These are phyloP conservation scores for Stephania cephalantha DNA, from an alignment of 164 flowering plant genomes.

Conservation along the genomic window DNA sequence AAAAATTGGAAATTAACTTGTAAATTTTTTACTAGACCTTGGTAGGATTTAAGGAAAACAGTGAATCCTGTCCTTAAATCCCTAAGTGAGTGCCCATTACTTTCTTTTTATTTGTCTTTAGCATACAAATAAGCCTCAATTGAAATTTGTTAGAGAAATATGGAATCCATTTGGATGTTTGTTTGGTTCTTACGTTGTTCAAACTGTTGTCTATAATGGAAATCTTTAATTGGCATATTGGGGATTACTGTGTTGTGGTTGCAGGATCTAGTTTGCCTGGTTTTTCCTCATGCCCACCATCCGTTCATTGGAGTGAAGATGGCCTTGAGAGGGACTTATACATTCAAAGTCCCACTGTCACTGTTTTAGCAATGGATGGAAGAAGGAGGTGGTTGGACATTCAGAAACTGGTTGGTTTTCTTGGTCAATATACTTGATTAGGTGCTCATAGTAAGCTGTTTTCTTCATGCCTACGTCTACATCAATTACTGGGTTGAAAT, in stretches of 20 bases:
- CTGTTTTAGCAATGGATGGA: conserved; percentile 98
- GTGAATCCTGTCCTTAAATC: too few relatives aligned
- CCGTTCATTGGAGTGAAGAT: conserved; percentile 68
- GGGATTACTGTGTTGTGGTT: conserved; percentile 14
- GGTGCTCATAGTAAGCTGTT: not conserved
- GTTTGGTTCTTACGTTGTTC: not conserved
- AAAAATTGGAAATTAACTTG: too few relatives aligned
- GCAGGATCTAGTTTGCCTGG: conserved; percentile 42
- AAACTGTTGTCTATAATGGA: too few relatives aligned
- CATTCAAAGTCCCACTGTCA: conserved; percentile 59
- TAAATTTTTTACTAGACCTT: too few relatives aligned
- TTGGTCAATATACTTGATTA: not conserved
- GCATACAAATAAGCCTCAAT: not conserved
- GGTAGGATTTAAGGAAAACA: too few relatives aligned
- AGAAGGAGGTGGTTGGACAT: conserved; percentile 97
- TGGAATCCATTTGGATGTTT: not conserved
- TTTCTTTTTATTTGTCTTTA: not conserved
- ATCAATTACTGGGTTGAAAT: not conserved
- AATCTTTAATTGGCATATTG: not conserved
- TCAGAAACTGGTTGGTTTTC: conserved; percentile 62
- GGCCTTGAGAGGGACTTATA: conserved; percentile 86
- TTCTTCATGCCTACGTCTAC: not conserved
- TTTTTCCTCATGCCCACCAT: conserved; percentile 51
- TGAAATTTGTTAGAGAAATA: not conserved
- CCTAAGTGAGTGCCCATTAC: too few relatives aligned